phyloP scores from a whole-genome alignment of 2,329 filamentous ascomycete genomes.

The Cordyceps militaris region DNA sequence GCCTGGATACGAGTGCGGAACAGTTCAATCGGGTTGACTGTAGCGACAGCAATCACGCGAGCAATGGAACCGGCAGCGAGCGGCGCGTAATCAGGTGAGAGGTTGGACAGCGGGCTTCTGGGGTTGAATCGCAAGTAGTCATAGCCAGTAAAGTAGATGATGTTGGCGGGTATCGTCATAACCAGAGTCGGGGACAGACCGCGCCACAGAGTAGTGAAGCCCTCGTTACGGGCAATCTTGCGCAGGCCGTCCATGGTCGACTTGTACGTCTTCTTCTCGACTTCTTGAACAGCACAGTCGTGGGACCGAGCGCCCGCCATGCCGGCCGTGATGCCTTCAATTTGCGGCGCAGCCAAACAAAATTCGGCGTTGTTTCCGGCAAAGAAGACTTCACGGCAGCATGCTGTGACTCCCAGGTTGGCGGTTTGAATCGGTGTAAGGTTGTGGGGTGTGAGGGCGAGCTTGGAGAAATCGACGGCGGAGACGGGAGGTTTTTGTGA shows the following conservation, averaged over 20 bases:
- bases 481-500: slow-evolving; percentile 57
- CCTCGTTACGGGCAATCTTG: slow-evolving; percentile 94
- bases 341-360: slow-evolving; percentile 64
- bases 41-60: slow-evolving; percentile 70
- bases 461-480: slow-evolving; percentile 46
- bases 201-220: slow-evolving; percentile 78
- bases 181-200: slow-evolving; percentile 88
- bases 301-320: slow-evolving; percentile 49
- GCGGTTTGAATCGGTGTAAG: slow-evolving; percentile 64
- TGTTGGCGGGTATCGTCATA: slow-evolving; percentile 92
- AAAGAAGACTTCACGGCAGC: slow-evolving; percentile 96
- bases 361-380: slow-evolving; percentile 76
- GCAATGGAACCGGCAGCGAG: slow-evolving; percentile 74
- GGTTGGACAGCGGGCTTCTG: slow-evolving; percentile 61
- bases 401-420: slow-evolving; percentile 85
- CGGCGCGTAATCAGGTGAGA: slow-evolving; percentile 66
- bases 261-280: slow-evolving; percentile 73
- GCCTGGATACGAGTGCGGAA: slow-evolving; percentile 90
- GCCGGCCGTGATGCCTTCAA: slow-evolving; percentile 37
- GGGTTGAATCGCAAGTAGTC: slow-evolving; percentile 80
- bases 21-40: slow-evolving; percentile 87
- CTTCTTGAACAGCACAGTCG: slow-evolving; percentile 83
- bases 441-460: slow-evolving; percentile 50
- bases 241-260: slow-evolving; percentile 86
- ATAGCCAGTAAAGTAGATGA: slow-evolving; percentile 98